Base-by-base conservation (phyloP, 176 grass and related monocot species). In the Dactylis glomerata region DNA sequence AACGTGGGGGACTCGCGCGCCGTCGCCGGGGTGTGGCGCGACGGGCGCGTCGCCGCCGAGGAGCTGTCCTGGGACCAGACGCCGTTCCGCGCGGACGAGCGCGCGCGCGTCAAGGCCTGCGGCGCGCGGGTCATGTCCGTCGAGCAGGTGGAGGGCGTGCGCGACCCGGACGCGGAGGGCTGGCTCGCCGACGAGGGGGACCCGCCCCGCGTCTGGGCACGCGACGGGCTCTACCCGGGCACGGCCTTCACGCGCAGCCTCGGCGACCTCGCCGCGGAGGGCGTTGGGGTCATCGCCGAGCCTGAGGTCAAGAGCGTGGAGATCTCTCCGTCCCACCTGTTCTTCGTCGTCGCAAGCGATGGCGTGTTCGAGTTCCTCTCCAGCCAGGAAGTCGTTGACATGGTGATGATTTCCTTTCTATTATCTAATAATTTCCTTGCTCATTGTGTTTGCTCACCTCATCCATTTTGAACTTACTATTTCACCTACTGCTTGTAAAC, bases 361-460 rank as follows among this genome's bases (percentile, higher is more conserved):
- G 96, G 96, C 32, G 91, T 99, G 10, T 99, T 99, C 56, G 96
- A 99, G 44, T 96, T 99, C 75, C 94, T 99, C 84, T 92, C 96
- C 28, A 99, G 86, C 78, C 93, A 99, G 83, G 83, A 89, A 78
- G 93, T 96, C 62, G 86, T 99, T 64, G 91, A 99, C 45, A 99
- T 95, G 93, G 96, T 99, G 83, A 61, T 27, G 33, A 9, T 80
- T 74, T 75, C 0, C 5, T 1, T 59, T 66, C 49, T 66, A 9
- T 66, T 7, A 20, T 27, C 38, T 80, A 22, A 45, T 80, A 22
- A 45, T 77, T 71, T 62, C 47, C 4, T 62, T n/a, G 20, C 31
- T 19, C 34, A 47, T 62, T 65, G 4, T 62, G 42, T 72, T 91
- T 66, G 33, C 59, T 45, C 4, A 54, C 37, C 31, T 24, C 0